Conservation (phyloP, 2,329 filamentous ascomycete genomes). For the Zasmidium citrigriseum region DNA sequence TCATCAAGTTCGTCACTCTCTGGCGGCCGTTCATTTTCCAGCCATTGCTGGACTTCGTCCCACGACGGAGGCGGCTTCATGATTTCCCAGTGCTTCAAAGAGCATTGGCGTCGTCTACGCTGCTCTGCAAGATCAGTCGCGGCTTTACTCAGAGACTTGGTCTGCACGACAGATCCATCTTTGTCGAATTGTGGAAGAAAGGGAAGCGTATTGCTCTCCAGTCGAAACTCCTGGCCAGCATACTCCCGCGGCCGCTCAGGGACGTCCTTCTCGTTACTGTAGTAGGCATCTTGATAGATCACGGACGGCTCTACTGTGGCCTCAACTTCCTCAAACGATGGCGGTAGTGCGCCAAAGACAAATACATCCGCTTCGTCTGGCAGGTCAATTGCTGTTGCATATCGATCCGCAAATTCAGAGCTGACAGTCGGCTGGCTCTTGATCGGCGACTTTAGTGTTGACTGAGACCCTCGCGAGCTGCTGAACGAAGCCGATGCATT, state of each 20-base stretch:
- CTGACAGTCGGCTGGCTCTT: slow-evolving; percentile 2
- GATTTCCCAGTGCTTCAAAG: slow-evolving; percentile 75
- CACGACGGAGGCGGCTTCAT: slow-evolving; percentile 68
- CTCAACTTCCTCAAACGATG: slow-evolving; percentile 48
- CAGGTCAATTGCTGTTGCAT: slow-evolving; percentile 26
- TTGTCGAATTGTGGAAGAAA: slow-evolving; percentile 72
- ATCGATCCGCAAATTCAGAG: slow-evolving; percentile 11
- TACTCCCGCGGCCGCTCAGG: slow-evolving; percentile 78
- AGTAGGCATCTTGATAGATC: slow-evolving; percentile 83
- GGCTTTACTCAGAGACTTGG: slow-evolving; percentile 56
- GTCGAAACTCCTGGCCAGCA: slow-evolving; percentile 79
- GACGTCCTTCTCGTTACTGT: slow-evolving; percentile 80
- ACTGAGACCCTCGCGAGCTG: not conserved
- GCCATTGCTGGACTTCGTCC: slow-evolving; percentile 70
- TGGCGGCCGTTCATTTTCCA: slow-evolving; percentile 41
- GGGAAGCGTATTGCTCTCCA: slow-evolving; percentile 73
- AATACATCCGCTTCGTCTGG: slow-evolving; percentile 26
- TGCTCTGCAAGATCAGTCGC: slow-evolving; percentile 55
- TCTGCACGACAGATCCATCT: slow-evolving; percentile 54
- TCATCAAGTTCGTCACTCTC: slow-evolving; percentile 18
- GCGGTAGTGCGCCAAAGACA: slow-evolving; percentile 43
- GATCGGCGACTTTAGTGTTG: slow-evolving; percentile 7
- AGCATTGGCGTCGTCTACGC: slow-evolving; percentile 59
- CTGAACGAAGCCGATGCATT: not conserved
- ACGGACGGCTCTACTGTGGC: slow-evolving; percentile 65